A percentile compares a stretch with the other conserved stretches of the same genome.
These are phyloP conservation scores for Scalesia atractyloides DNA, from an alignment of 129 eudicot species.

Conservation along the genomic window DNA sequence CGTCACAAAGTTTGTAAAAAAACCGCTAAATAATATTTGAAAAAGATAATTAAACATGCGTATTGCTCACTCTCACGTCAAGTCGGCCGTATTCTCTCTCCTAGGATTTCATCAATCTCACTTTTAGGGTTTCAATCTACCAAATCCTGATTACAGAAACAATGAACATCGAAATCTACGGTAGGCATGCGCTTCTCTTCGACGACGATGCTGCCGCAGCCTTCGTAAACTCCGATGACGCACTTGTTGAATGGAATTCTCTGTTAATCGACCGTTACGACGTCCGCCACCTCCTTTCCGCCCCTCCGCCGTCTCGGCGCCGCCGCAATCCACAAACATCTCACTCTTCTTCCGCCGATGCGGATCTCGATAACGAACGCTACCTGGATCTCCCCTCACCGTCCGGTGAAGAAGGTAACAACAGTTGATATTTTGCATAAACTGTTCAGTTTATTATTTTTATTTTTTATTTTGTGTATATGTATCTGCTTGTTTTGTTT, in stretches of 20 bases:
- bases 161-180: conserved; percentile 64
- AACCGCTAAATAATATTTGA: too few relatives aligned
- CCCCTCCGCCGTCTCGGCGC: conserved; percentile 73
- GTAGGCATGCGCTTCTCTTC: conserved; percentile 89
- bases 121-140: conserved; percentile 19
- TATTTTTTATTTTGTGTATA: neutral
- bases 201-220: conserved; percentile 83
- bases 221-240: conserved; percentile 84
- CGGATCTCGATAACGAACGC: conserved; percentile 73
- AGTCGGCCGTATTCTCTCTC: neutral
- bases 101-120: conserved; percentile 28
- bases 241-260: conserved; percentile 92
- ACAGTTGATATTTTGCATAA: neutral
- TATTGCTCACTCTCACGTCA: conserved; percentile 10
- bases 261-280: conserved; percentile 92
- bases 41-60: neutral
- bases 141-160: conserved; percentile 4
- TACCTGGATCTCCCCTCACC: conserved; percentile 67
- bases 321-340: conserved; percentile 49
- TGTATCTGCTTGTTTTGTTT: neutral
- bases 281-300: conserved; percentile 93
- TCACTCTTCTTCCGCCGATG: conserved; percentile 37
- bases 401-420: conserved; percentile 57
- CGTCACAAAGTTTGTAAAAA: too few relatives aligned
- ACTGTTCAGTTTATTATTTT: neutral